Evolutionary conservation across 805 yeast genomes (phyloP), one percentile per base, ranked within the genome.

Genomic region (Kluyveromyces dobzhanskii): DNA sequence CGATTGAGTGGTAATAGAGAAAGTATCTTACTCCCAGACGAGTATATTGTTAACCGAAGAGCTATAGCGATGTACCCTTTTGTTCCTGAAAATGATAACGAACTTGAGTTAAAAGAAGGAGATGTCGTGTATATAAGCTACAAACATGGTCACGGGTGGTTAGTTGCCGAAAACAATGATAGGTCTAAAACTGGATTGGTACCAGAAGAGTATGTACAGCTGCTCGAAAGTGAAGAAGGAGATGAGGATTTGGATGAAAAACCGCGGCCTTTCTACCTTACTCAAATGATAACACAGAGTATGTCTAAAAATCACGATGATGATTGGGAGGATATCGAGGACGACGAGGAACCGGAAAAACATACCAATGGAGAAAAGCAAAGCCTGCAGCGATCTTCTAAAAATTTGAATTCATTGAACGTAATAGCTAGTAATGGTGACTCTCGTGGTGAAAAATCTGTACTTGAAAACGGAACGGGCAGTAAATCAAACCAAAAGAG

Each of bases 141-240:
- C 59, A 76, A 94, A 41, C 95, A 90, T 58, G 97, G 97, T 18
- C 97, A 90, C 58, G 99, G 99, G 6, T 92, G 98, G 99, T 71
- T 92, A 3, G 97, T 92, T 37, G 97, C 97, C 0, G 78, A 76
- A 49, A 54, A 54, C 44, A 88, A 49, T 17, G 48, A 44, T 16
- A 48, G 56, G 14, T 51, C 58, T 1, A 50, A 50, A 45, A 84
- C 94, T 10, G 98, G 98, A 2, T 72, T 92, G 37, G 94, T 92
- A 4, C 98, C 98, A 1, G 95, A 88, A 53, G 96, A 85, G 51
- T 92, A 88, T 53, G 96, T 92, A 23, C 81, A 84, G 38, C 55
- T 71, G 33, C 26, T 65, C 14, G 44, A 45, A 3, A 47, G 47
- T 8, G 45, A 48, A 31, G 30, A 11, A 5, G 30, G 11, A 14